Percentiles rank a stretch among this genome's conserved stretches.
These are phyloP conservation scores for Trichocomaceae sp. DNA, from an alignment of 2,329 filamentous ascomycete genomes.

Conservation along the genomic window DNA sequence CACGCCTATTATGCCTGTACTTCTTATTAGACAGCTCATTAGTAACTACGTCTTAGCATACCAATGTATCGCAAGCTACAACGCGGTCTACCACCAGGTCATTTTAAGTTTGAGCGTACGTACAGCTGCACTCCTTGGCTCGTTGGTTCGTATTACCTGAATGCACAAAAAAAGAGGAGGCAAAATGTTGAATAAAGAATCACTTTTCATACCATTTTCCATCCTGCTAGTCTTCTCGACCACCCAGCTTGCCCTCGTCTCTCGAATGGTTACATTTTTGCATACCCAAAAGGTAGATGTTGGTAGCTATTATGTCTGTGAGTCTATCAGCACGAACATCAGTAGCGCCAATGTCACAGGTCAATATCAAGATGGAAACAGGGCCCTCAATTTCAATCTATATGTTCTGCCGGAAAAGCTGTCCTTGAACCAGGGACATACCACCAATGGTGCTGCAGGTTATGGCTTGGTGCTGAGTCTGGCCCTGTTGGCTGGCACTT, in stretches of 20 bases:
- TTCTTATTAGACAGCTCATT: background rate
- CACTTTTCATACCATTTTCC: slow-evolving; percentile 6
- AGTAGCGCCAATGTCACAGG: background rate
- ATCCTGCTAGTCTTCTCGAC: slow-evolving; percentile 6
- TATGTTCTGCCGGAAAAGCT: slow-evolving; percentile 10
- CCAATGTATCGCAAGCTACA: too few species aligned
- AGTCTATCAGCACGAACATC: background rate
- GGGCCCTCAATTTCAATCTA: background rate
- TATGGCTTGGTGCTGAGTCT: slow-evolving; percentile 8
- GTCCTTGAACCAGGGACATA: slow-evolving; percentile 8
- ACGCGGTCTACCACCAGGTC: too few species aligned
- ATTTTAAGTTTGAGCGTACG: background rate
- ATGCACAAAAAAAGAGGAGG: background rate
- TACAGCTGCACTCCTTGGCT: background rate
- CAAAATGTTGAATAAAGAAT: background rate
- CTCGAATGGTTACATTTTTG: slow-evolving; percentile 10
- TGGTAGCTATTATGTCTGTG: background rate
- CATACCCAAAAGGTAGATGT: slow-evolving; percentile 6
- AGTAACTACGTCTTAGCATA: background rate
- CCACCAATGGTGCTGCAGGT: slow-evolving; percentile 8
- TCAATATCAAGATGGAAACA: background rate
- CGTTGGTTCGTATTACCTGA: background rate
- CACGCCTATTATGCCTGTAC: background rate
- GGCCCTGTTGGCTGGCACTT: background rate
- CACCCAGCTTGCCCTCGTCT: slow-evolving; percentile 9